Percentiles rank a stretch among this genome's conserved stretches.
These are phyloP conservation scores for Candida silvicultrix DNA, from an alignment of 805 yeast genomes.

Conservation along the genomic window DNA sequence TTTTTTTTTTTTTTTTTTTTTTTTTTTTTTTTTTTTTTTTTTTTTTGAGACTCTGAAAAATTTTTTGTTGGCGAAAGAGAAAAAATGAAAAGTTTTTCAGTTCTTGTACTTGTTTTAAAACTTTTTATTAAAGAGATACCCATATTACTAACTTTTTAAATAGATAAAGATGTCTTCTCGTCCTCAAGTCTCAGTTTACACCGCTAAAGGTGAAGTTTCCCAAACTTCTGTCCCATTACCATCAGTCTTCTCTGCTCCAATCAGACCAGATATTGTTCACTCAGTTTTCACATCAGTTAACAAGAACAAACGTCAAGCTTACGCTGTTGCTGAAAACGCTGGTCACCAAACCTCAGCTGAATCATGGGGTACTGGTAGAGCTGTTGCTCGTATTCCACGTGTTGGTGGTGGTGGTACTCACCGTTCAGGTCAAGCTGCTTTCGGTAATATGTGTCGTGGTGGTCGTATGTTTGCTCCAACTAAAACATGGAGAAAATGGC, in stretches of 20 bases:
- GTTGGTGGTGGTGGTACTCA: constrained; percentile 99
- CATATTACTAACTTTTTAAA: constrained; percentile 11
- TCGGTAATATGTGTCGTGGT: constrained; percentile 99
- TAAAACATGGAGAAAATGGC: constrained; percentile 99
- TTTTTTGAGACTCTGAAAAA: background rate
- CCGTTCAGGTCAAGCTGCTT: constrained; percentile 99
- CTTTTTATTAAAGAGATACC: background rate
- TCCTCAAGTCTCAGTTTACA: constrained; percentile 95
- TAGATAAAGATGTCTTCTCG: constrained; percentile 49
- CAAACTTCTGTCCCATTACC: constrained; percentile 86
- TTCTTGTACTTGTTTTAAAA: background rate
- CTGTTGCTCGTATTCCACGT: constrained; percentile 99
- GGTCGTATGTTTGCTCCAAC: constrained; percentile 99
- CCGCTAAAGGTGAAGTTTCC: constrained; percentile 83
- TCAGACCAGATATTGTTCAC: constrained; percentile 99
- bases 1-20: background rate
- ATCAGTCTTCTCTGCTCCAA: constrained; percentile 99
- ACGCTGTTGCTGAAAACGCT: constrained; percentile 98
- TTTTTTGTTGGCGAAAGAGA: background rate
- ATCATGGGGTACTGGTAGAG: constrained; percentile 99
- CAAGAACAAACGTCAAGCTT: constrained; percentile 99
- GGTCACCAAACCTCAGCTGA: constrained; percentile 99
- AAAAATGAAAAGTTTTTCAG: background rate
- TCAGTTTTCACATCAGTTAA: constrained; percentile 96
- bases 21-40: background rate